Base-by-base conservation (phyloP, 352 stramenopile species). In the Aphanomyces cochlioides region DNA sequence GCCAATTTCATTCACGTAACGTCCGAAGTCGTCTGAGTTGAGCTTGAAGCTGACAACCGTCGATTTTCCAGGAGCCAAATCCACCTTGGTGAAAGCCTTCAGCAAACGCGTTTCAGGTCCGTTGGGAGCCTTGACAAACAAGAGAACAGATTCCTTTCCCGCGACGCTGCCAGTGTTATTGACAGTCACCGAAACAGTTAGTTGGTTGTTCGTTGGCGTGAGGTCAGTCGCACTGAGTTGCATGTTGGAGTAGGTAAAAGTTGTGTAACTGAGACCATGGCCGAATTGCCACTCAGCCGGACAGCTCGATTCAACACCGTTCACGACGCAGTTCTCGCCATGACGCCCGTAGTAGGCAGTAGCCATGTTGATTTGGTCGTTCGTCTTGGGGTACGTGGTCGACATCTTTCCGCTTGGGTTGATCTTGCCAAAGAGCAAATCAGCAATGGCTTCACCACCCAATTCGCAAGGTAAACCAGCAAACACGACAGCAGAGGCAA, bases 401-500 rank as follows among this genome's bases (percentile, higher is more conserved):
- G 88, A 85, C 7, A 96, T 73, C 40, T 78, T 67, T 0, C 89
- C 89, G 41, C 84, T 94, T n/a, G 87, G 87, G 72, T 93, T 94
- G 34, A 88, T 79, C 8, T 78, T 59, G 7, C 89, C 89, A 48
- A 85, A 89, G 15, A 96, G 39, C 54, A 96, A 86, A 67, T 96
- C 86, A 3, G 87, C 84, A 56, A 92, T 84, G 7, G 87, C 88
- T 54, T 90, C 81, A 0, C 89, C 89, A n/a, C 89, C 88, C 8
- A 81, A 65, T 28, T 92, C 86, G 13, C 90, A 84, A 0, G 87
- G 84, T 0, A 96, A 77, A 74, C 93, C 86, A 3, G 77, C 87
- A 64, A 93, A 77, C 19, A 97, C 74, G 15, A 96, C 76, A 40
- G 85, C 90, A 65, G 92, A 74, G 4, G 79, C 89, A n/a, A 78